Evolutionary conservation across 345 rosid genomes (phyloP), one percentile per base, ranked within the genome.

Genomic region (Theobroma cacao): DNA sequence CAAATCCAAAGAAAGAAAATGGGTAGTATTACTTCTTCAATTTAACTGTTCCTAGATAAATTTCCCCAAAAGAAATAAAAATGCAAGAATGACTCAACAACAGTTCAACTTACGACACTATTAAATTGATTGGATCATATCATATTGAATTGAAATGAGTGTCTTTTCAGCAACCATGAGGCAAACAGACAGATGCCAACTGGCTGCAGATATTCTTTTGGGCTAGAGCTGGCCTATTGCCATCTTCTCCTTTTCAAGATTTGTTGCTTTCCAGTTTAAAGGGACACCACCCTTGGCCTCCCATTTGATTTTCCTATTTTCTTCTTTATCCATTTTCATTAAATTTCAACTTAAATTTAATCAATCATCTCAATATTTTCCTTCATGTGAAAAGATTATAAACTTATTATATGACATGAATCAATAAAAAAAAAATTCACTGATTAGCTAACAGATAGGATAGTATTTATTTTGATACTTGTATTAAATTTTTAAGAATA

Each of bases 101-200:
- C 20, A 52, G 20, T 20, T 18, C 24, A 52, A 52, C 58, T 38
- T 38, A 1, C 41, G 7, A 38, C 4, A 38, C 7, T 38, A 38
- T 7, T n/a, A 38, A 38, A 7, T 38, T 4, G 4, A 38, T 38
- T 38, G 4, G 7, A 38, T 4, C 0, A 38, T 38, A 15, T 17
- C 53, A 50, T 50, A 55, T 7, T 56, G 22, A 56, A n/a, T 22
- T 2, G 30, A 56, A 15, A 58, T 58, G 62, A 3, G 15, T 58
- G 31, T 58, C 62, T 24, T 58, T 24, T 10, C 14, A 26, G 31
- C 33, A 24, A 58, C 31, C n/a, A 65, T 13, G 20, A 59, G 56
- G 64, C 28, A 67, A 76, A 34, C 52, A 79, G 81, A 63, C 83
- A 77, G 59, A 17, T 79, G 87, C 78, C 87, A 79, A 76, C 87